Evolutionary conservation across 371 early-diverging fungal species (phyloP), one percentile per base, ranked within the genome.

Genomic region (Blyttiomyces sp.): DNA sequence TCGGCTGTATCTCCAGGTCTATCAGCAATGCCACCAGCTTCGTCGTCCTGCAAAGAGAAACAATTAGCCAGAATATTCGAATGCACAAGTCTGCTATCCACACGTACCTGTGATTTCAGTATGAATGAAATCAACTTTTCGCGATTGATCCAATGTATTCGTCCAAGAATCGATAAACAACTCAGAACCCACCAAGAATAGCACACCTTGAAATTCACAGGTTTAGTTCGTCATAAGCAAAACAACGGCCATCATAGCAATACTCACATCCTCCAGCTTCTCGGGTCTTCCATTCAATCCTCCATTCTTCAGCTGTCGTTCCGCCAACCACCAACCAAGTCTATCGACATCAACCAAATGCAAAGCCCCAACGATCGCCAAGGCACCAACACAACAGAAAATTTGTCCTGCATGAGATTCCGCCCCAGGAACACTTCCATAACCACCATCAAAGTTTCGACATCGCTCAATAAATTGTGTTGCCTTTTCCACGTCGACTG

Each of bases 151-250:
- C 95, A 95, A 66, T 92, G 84, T 2, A 86, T 49, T 6, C 87
- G 80, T 4, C 83, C 89, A 36, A 99, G 57, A 23, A 95, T 93
- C n/a, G 88, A 73, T 1, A 98, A 76, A 9, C 94, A 80, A 5
- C 96, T 93, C 49, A 95, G 78, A 0, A 93, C 96, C 99, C 99
- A 99, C 95, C 96, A 99, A 19, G 99, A 97, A 71, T 99, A 98
- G 71, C 99, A 99, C 1, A 94, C n/a, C n/a, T n/a, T n/a, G n/a
- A n/a, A n/a, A n/a, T n/a, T n/a, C n/a, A n/a, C n/a, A n/a, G n/a
- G n/a, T n/a, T n/a, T 84, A 85, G 85, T 63, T 26, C 13, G 21
- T 13, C 17, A 2, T 33, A 23, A 45, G 31, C 31, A 16, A 30
- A 35, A 26, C n/a, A 11, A 11, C 13, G 26, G 43, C 16, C 5